A percentile compares a stretch with the other conserved stretches of the same genome.
Evolutionary conservation across 495 filamentous ascomycete species (phyloP).

Genomic region (Penicillium robsamsonii): DNA sequence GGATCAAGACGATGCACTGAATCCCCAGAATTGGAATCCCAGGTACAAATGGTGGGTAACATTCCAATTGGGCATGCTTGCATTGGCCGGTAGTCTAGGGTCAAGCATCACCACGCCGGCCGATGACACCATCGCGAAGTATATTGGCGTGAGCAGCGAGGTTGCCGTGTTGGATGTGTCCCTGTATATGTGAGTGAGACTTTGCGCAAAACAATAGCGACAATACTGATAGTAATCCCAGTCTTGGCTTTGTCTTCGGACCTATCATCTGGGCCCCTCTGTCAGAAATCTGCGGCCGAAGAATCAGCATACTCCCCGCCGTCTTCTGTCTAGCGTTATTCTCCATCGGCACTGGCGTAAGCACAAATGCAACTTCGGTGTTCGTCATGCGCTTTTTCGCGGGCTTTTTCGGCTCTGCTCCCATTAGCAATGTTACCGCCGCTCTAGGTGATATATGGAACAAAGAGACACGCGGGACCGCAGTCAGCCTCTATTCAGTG

Average conservation of each 20-base stretch:
- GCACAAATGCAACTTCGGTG: slow-evolving; percentile 33
- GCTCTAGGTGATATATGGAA: slow-evolving; percentile 51
- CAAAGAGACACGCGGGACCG: slow-evolving; percentile 33
- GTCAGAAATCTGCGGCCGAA: slow-evolving; percentile 42
- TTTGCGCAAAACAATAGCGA: neutral
- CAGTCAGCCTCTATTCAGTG: slow-evolving; percentile 42
- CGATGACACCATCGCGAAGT: slow-evolving; percentile 36
- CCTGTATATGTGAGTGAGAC: neutral
- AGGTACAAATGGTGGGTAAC: slow-evolving; percentile 50
- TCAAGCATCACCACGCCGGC: slow-evolving; percentile 51
- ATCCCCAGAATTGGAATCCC: slow-evolving; percentile 48
- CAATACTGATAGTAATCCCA: neutral
- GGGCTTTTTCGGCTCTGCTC: slow-evolving; percentile 48
- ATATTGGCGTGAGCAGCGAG: slow-evolving; percentile 37
- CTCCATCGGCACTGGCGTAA: slow-evolving; percentile 41
- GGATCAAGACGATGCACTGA: slow-evolving; percentile 20
- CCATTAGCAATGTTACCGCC: slow-evolving; percentile 46
- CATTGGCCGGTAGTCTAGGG: slow-evolving; percentile 48
- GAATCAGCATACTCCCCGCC: slow-evolving; percentile 44
- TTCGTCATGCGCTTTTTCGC: slow-evolving; percentile 47
- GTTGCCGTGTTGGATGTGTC: slow-evolving; percentile 14
- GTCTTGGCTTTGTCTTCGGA: slow-evolving; percentile 39
- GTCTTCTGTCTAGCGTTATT: slow-evolving; percentile 45
- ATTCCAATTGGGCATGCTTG: slow-evolving; percentile 49
- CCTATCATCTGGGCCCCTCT: slow-evolving; percentile 32